Evolutionary conservation across 176 grass and related monocot genomes (phyloP).

Genomic region (Phyllostachys edulis): DNA sequence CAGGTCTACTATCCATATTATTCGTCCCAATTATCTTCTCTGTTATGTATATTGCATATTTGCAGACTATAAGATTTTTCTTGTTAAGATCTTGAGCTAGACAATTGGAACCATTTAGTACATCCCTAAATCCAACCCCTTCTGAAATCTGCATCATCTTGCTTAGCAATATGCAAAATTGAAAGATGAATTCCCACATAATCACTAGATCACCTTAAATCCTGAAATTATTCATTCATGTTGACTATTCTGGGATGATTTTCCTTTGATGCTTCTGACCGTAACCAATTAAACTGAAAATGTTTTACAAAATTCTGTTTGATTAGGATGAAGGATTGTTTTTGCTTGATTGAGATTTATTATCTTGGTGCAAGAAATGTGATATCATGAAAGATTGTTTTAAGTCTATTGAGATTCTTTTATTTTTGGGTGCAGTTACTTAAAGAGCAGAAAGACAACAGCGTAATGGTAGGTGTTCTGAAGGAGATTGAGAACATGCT

Average conservation of each 20-base stretch:
- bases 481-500: slow-evolving; percentile 94
- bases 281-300: neutral
- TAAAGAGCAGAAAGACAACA: slow-evolving; percentile 56
- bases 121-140: neutral
- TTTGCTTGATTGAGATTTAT: neutral
- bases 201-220: neutral
- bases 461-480: slow-evolving; percentile 55
- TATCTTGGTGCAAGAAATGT: neutral
- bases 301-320: slow-evolving; percentile 9
- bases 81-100: neutral
- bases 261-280: neutral
- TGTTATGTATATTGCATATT: neutral
- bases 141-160: neutral
- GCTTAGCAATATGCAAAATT: neutral
- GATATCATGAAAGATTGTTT: neutral
- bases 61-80: neutral
- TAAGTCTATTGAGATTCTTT: neutral
- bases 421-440: slow-evolving; percentile 55
- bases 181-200: neutral
- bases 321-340: neutral
- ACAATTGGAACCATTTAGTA: neutral
- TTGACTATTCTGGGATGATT: neutral
- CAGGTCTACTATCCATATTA: slow-evolving; percentile 47
- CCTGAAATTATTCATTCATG: neutral
- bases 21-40: slow-evolving; percentile 4